Evolutionary conservation across 257 asterid species (phyloP).

Genomic region (Solanum lycopersicoides): DNA sequence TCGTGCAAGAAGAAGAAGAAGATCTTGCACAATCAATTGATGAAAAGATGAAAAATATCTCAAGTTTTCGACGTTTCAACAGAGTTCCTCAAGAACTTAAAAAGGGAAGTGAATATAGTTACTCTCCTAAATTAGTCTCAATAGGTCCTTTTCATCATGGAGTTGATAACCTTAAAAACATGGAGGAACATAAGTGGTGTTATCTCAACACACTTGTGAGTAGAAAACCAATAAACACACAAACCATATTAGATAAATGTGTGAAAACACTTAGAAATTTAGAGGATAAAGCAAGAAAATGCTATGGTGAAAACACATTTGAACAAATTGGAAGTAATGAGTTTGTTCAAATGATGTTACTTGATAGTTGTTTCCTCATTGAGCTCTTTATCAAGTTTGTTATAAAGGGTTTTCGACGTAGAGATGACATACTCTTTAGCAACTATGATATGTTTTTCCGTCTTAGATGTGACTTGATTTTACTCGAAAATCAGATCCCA

Average conservation of each 20-base stretch:
- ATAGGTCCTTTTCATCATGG: constrained; percentile 50
- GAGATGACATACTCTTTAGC: constrained; percentile 34
- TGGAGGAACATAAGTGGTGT: constrained; percentile 35
- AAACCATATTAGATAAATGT: constrained; percentile 21
- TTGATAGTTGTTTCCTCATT: constrained; percentile 45
- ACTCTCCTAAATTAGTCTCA: constrained; percentile 28
- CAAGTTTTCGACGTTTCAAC: constrained; percentile 12
- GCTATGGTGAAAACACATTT: constrained; percentile 21
- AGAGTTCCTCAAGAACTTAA: constrained; percentile 15
- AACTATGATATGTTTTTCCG: neutral
- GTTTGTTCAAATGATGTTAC: constrained; percentile 31
- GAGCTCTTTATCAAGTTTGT: constrained; percentile 33
- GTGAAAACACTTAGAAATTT: constrained; percentile 17
- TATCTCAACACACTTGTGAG: constrained; percentile 26
- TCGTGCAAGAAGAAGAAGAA: constrained; percentile 12
- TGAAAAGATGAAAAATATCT: constrained; percentile 21
- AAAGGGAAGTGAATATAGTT: constrained; percentile 11
- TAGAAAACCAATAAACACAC: constrained; percentile 21
- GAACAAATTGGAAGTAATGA: constrained; percentile 16
- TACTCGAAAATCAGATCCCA: constrained; percentile 46
- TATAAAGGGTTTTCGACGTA: constrained; percentile 26
- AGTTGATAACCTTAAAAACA: neutral
- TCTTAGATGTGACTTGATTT: constrained; percentile 31
- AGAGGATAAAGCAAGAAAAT: constrained; percentile 30
- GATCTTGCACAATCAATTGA: constrained; percentile 32